Evolutionary conservation across 768 basidiomycete species (phyloP).

Genomic region (Trametes punicea): DNA sequence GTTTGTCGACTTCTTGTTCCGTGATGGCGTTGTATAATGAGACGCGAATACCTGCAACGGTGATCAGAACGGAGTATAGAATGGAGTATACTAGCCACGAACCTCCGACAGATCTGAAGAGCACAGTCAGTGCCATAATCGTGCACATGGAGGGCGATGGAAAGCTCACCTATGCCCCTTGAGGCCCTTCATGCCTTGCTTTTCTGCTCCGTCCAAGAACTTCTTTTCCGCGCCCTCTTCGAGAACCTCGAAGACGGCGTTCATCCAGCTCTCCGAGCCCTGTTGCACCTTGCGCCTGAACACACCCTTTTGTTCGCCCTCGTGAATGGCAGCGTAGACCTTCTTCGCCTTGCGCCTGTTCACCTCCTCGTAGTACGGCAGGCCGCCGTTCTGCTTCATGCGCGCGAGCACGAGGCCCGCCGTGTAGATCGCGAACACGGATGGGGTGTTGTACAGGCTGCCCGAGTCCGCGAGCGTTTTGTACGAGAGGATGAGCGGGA

Average conservation of each 20-base stretch:
- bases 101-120: slow-evolving; percentile 40
- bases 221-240: slow-evolving; percentile 68
- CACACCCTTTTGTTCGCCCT: slow-evolving; percentile 68
- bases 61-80: neutral
- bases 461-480: slow-evolving; percentile 72
- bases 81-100: slow-evolving; percentile 5
- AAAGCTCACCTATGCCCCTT: slow-evolving; percentile 85
- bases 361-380: slow-evolving; percentile 58
- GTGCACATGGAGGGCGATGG: neutral
- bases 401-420: slow-evolving; percentile 79
- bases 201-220: slow-evolving; percentile 82
- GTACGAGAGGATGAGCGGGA: slow-evolving; percentile 81
- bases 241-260: slow-evolving; percentile 78
- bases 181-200: slow-evolving; percentile 74
- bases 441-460: slow-evolving; percentile 91
- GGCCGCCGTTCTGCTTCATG: slow-evolving; percentile 61
- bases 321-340: slow-evolving; percentile 69
- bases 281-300: slow-evolving; percentile 68
- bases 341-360: slow-evolving; percentile 74
- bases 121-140: neutral
- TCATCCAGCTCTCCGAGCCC: slow-evolving; percentile 91
- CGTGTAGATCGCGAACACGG: slow-evolving; percentile 89
- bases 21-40: slow-evolving; percentile 61
- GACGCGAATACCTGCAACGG: slow-evolving; percentile 45
- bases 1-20: slow-evolving; percentile 40